Evolutionary conservation across 2,329 filamentous ascomycete genomes (phyloP), one percentile per base, ranked within the genome.

Genomic region (Trichophyton benhamiae): DNA sequence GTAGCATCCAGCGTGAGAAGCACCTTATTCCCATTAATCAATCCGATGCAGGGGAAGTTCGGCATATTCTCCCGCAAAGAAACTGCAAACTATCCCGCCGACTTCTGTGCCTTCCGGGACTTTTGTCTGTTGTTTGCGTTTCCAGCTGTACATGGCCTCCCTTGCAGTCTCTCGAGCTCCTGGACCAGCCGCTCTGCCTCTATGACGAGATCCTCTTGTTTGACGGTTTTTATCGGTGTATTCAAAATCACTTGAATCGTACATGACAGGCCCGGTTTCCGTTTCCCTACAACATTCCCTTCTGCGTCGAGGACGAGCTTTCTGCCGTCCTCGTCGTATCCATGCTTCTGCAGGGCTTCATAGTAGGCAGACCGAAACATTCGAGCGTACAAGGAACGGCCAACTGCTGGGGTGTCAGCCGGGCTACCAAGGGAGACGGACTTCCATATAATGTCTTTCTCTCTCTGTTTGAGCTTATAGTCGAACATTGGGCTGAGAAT

Each of bases 361-460:
- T 67, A 66, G 57, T 83, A 76, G 2, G 79, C 79, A 33, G 71
- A 65, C 49, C 75, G 72, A 30, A 78, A 65, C 67, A 78, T 76
- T 62, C 77, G 74, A 25, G 70, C 69, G 25, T 71, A 71, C 70
- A 75, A 77, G 11, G 75, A 76, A 20, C 82, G 73, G n/a, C 83
- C 73, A 22, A 77, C 75, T 6, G 72, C 71, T 61, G 77, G 79
- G 22, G 70, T 68, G 2, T 65, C 20, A 15, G 65, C 64, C 60
- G 67, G 69, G 60, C 63, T 67, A 63, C 59, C 70, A 64, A 61
- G 69, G 59, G 61, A 74, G 4, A 79, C 74, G 15, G 71, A 69
- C 77, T 78, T 81, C 75, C 80, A 80, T 17, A 84, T 72, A 38
- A 71, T 72, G 66, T 75, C 71, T 8, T 68, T 70, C 46, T 75